Conservation (phyloP, 352 stramenopile species). For the Pythium aristosporum region DNA sequence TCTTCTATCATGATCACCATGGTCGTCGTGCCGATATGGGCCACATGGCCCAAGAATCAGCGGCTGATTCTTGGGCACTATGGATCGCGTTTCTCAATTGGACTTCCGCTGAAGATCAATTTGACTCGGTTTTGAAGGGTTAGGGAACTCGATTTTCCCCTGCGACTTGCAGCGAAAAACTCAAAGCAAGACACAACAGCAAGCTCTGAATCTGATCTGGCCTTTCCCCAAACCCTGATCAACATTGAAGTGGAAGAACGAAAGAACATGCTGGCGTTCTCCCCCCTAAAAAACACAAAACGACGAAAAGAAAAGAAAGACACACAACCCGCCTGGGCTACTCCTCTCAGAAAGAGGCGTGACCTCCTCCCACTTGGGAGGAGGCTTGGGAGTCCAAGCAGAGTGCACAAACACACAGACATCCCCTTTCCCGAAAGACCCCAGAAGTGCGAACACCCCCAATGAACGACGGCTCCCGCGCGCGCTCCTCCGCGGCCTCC, state of each 20-base stretch:
- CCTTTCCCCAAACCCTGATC: background rate
- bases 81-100: too few species aligned
- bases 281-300: background rate
- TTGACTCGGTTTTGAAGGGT: too few species aligned
- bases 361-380: background rate
- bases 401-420: background rate
- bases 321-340: background rate
- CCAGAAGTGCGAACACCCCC: background rate
- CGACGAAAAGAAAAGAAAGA: background rate
- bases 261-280: conserved; percentile 1
- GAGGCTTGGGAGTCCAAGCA: background rate
- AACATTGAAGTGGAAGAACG: conserved; percentile 8
- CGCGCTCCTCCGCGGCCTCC: conserved; percentile 42
- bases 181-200: too few species aligned
- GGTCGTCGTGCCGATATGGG: too few species aligned
- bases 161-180: too few species aligned
- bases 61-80: too few species aligned
- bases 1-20: too few species aligned
- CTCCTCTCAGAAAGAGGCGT: conserved; percentile 2
- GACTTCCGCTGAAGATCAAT: too few species aligned
- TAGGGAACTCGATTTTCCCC: too few species aligned
- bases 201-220: conserved; percentile 1
- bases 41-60: too few species aligned
- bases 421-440: background rate
- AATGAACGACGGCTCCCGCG: conserved; percentile 10